Evolutionary conservation across 2,329 filamentous ascomycete species (phyloP).

Genomic region (Arthrobotrys pseudoclavata): DNA sequence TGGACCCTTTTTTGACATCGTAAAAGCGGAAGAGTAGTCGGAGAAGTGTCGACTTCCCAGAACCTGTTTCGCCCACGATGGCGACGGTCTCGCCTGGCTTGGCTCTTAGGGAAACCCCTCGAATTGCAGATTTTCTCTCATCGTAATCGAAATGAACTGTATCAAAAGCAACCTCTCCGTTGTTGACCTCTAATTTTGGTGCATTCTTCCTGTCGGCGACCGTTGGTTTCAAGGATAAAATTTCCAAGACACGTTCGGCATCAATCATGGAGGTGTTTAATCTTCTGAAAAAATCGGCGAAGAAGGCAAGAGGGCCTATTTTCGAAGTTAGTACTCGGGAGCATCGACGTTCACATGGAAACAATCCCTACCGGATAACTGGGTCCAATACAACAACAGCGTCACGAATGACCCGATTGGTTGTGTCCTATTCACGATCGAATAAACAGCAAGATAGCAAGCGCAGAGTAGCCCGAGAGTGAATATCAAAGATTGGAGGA

Average conservation of each 20-base stretch:
- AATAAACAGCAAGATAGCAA: slow-evolving; percentile 71
- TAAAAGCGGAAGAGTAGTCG: slow-evolving; percentile 75
- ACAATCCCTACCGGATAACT: slow-evolving; percentile 66
- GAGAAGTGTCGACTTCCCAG: slow-evolving; percentile 75
- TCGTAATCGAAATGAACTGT: slow-evolving; percentile 73
- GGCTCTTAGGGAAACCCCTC: slow-evolving; percentile 69
- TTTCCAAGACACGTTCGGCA: slow-evolving; percentile 73
- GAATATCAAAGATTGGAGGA: slow-evolving; percentile 69
- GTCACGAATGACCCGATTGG: slow-evolving; percentile 75
- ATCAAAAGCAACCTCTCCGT: slow-evolving; percentile 71
- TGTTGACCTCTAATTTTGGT: slow-evolving; percentile 67
- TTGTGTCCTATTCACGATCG: slow-evolving; percentile 69
- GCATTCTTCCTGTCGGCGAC: slow-evolving; percentile 70
- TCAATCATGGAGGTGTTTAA: slow-evolving; percentile 73
- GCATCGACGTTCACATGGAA: background rate
- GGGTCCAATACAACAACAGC: slow-evolving; percentile 75
- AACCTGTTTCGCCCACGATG: slow-evolving; percentile 74
- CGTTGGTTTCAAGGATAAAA: slow-evolving; percentile 73
- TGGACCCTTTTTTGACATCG: slow-evolving; percentile 71
- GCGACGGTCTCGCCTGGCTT: slow-evolving; percentile 72
- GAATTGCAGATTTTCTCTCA: slow-evolving; percentile 70
- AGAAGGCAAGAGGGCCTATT: slow-evolving; percentile 68
- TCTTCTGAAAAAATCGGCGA: slow-evolving; percentile 69
- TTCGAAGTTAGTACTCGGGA: slow-evolving; percentile 61
- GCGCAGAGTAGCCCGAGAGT: slow-evolving; percentile 69